A percentile compares a stretch with the other conserved stretches of the same genome.
phyloP scores from a whole-genome alignment of 345 rosid genomes.

The Arabis hirsuta region DNA sequence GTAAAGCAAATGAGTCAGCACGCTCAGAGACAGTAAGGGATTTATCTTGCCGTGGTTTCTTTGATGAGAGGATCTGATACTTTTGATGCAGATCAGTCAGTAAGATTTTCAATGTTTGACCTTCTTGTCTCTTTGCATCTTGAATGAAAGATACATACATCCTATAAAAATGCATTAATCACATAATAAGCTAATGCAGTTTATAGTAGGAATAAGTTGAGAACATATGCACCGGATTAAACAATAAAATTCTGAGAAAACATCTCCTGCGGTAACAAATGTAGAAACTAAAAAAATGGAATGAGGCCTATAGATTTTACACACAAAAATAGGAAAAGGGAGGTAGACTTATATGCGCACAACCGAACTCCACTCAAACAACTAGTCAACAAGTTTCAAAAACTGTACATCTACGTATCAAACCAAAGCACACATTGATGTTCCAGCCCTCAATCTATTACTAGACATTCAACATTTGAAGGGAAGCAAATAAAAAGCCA shows the following conservation, averaged over 20 bases:
- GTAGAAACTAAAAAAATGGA: background rate
- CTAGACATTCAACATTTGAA: slow-evolving; percentile 3
- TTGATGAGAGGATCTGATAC: slow-evolving; percentile 49
- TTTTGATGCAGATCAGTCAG: slow-evolving; percentile 49
- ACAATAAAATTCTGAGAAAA: slow-evolving; percentile 17
- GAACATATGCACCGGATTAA: slow-evolving; percentile 18
- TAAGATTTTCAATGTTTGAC: slow-evolving; percentile 49
- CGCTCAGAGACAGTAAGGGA: slow-evolving; percentile 64
- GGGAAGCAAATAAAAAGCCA: slow-evolving; percentile 16
- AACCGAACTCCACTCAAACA: slow-evolving; percentile 22
- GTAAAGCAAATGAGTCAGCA: slow-evolving; percentile 64
- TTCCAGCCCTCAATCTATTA: background rate
- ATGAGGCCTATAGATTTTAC: slow-evolving; percentile 2
- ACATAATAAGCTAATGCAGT: slow-evolving; percentile 35
- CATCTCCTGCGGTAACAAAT: slow-evolving; percentile 16
- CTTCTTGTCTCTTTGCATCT: slow-evolving; percentile 64
- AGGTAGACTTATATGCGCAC: slow-evolving; percentile 8
- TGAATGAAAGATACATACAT: slow-evolving; percentile 64
- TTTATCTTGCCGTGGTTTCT: slow-evolving; percentile 55
- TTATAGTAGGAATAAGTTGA: slow-evolving; percentile 17
- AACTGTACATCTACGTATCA: slow-evolving; percentile 17
- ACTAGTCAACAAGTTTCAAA: slow-evolving; percentile 10
- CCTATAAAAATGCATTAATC: slow-evolving; percentile 49
- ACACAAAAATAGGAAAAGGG: background rate
- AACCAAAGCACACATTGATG: slow-evolving; percentile 2